Evolutionary conservation across 257 asterid genomes (phyloP).

Genomic region (Ocimum tenuiflorum): DNA sequence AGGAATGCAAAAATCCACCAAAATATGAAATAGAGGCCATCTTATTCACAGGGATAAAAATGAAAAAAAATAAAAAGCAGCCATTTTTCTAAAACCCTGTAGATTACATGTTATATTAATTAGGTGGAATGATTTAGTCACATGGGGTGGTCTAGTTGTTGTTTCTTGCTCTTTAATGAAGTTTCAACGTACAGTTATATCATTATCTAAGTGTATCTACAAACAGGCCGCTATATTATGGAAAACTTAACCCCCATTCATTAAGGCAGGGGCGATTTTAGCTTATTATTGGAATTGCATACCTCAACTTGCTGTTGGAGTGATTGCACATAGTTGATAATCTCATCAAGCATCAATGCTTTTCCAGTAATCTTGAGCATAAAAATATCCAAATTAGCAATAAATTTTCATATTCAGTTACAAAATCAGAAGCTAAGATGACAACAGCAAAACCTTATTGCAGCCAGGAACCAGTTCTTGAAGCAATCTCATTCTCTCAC

Average conservation of each 20-base stretch:
- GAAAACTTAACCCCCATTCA: neutral
- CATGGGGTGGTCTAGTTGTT: neutral
- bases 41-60: neutral
- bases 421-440: neutral
- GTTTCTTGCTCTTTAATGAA: neutral
- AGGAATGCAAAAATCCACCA: no score
- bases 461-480: slow-evolving; percentile 97
- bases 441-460: slow-evolving; percentile 49
- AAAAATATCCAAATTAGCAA: slow-evolving; percentile 5
- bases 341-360: slow-evolving; percentile 98
- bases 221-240: neutral
- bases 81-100: neutral
- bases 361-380: slow-evolving; percentile 76
- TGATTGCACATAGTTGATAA: slow-evolving; percentile 89
- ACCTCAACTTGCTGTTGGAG: slow-evolving; percentile 98
- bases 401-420: neutral
- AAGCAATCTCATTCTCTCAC: slow-evolving; percentile 91
- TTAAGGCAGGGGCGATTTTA: neutral
- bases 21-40: no score
- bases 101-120: no score
- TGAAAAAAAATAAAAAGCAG: no score
- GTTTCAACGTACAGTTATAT: neutral
- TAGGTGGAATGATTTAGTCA: neutral
- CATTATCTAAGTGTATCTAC: neutral
- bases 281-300: neutral